Evolutionary conservation across 176 grass and related monocot genomes (phyloP).

Genomic region (Triticum dicoccoides): DNA sequence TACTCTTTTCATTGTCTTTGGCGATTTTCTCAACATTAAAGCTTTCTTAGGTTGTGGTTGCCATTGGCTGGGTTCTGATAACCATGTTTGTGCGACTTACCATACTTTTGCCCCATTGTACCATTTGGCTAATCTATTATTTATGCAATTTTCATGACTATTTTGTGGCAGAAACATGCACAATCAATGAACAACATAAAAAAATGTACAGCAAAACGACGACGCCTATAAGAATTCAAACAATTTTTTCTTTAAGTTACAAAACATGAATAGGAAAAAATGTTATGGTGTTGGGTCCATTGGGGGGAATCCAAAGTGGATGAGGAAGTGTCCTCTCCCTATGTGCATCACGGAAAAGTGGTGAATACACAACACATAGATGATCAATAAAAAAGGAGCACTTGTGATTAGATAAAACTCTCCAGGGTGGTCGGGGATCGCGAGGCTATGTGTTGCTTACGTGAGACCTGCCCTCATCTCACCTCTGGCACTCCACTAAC

Average conservation of each 20-base stretch:
- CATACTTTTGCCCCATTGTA: not conserved
- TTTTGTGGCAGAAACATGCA: not conserved
- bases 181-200: not conserved
- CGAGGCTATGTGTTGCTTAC: too few species aligned
- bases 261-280: not conserved
- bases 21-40: not conserved
- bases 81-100: not conserved
- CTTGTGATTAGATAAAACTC: slow-evolving; percentile 29
- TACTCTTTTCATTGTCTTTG: not conserved
- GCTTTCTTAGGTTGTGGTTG: not conserved
- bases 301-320: slow-evolving; percentile 47
- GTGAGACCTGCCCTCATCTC: too few species aligned
- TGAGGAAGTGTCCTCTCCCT: slow-evolving; percentile 32
- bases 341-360: not conserved
- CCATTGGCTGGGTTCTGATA: not conserved
- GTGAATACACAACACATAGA: slow-evolving; percentile 31
- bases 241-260: not conserved
- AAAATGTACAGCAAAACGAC: not conserved
- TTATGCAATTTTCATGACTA: not conserved
- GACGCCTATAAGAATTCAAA: not conserved
- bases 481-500: too few species aligned
- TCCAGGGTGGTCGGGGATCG: not conserved
- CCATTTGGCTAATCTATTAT: not conserved
- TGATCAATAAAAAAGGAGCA: slow-evolving; percentile 42
- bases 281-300: slow-evolving; percentile 8